Evolutionary conservation across 1,284 basidiomycete species (phyloP), one percentile per base, ranked within the genome.

Genomic region (Anthracocystis walkeri): DNA sequence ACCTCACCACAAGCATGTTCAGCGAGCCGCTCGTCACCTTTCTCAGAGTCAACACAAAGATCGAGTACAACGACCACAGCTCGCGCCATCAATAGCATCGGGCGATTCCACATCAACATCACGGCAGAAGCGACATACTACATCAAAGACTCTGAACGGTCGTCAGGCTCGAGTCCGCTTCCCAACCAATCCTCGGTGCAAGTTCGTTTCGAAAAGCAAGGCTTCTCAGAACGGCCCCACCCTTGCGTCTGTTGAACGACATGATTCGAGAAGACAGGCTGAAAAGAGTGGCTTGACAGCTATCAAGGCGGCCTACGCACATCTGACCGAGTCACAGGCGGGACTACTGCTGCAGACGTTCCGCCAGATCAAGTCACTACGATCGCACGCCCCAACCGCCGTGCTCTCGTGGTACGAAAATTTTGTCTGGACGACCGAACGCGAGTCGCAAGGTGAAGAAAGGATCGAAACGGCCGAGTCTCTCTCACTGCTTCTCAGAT

Each of bases 371-470:
- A 35, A 40, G 5, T 7, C 21, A 1, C 35, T 48, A 7, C 58
- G 59, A 4, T 56, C 72, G 6, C 40, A 52, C 4, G 29, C 59
- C 45, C 56, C 72, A 3, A 49, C n/a, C 11, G 57, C 63, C 2
- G 25, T 66, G 7, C 18, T 69, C 2, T 25, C 58, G 5, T 75
- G 72, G 72, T 75, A 75, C 45, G 62, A 75, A n/a, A 63, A 69
- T 31, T 21, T 52, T 12, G 44, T 75, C 8, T 75, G 72, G 72
- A 61, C 60, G 4, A 27, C 18, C 20, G 63, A 66, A n/a, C 69
- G 69, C 21, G 59, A 72, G 29, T 33, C 58, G n/a, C 45, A 50
- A 21, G 58, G 27, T 1, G 25, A 51, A 3, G 41, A 54, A 41
- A 49, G 20, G n/a, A 50, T 56, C 33, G 69, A 72, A 23, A 58